Evolutionary conservation across 108 stramenopile species (phyloP).

Genomic region (Fragilaria radians): DNA sequence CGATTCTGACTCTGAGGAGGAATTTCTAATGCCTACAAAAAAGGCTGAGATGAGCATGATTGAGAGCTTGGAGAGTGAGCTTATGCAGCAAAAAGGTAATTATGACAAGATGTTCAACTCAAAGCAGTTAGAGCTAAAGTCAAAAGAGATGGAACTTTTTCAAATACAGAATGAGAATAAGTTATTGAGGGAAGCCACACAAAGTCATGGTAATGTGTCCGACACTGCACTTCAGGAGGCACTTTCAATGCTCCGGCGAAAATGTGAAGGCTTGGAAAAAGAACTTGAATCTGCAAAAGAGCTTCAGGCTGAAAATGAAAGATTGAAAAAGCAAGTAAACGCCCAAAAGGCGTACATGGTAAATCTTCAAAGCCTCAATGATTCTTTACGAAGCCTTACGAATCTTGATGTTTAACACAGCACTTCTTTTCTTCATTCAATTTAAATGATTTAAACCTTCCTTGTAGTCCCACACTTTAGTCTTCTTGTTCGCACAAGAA

Average conservation of each 20-base stretch:
- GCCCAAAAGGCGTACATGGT: constrained; percentile 1
- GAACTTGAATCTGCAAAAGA: background rate
- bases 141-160: too few species aligned
- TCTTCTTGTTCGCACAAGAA: too few species aligned
- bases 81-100: background rate
- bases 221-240: background rate
- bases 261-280: background rate
- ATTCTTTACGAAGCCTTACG: background rate
- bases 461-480: too few species aligned
- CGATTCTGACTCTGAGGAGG: background rate
- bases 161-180: background rate
- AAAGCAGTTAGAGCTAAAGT: background rate
- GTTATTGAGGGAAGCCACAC: background rate
- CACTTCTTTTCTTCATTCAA: too few species aligned
- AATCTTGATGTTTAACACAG: too few species aligned
- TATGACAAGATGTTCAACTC: background rate
- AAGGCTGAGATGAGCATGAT: background rate
- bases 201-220: background rate
- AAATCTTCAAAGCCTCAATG: background rate
- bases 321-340: background rate
- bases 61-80: background rate
- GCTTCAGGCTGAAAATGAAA: background rate
- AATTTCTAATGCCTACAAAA: background rate
- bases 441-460: too few species aligned
- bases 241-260: background rate